Evolutionary conservation across 768 basidiomycete species (phyloP).

Genomic region (Tricholoma saponaceum): DNA sequence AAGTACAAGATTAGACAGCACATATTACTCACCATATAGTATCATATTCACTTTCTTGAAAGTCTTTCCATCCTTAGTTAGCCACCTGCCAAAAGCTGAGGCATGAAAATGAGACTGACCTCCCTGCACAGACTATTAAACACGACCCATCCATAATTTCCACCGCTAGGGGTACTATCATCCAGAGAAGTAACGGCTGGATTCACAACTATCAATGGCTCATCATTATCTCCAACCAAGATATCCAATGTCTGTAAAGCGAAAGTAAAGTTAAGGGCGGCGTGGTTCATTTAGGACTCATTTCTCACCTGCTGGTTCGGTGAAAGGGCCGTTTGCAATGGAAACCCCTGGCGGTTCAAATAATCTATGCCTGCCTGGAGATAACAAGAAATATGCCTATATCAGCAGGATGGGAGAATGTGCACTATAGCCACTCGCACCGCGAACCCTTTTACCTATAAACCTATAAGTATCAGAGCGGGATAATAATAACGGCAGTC

Average conservation of each 20-base stretch:
- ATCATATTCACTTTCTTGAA: not conserved
- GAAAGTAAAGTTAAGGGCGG: no score
- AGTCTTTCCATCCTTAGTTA: not conserved
- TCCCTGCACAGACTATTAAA: not conserved
- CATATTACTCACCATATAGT: not conserved
- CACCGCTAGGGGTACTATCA: no score
- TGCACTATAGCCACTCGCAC: not conserved
- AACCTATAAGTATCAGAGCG: not conserved
- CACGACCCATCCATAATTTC: no score
- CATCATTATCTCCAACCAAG: no score
- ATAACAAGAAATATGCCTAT: not conserved
- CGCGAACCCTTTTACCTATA: not conserved
- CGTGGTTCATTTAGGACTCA: no score
- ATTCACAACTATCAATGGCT: no score
- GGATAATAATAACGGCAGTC: no score
- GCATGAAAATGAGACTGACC: not conserved
- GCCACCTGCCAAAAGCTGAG: not conserved
- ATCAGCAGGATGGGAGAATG: no score
- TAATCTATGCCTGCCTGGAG: not conserved
- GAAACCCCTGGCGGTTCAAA: not conserved
- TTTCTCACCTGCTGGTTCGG: not conserved
- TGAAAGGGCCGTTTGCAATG: not conserved
- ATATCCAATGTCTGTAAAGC: no score
- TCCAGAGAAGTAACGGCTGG: no score
- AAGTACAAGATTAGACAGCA: no score